A percentile compares a stretch with the other conserved stretches of the same genome.
These are phyloP conservation scores for Russula griseocarnosa DNA, from an alignment of 768 basidiomycete species.

Conservation along the genomic window DNA sequence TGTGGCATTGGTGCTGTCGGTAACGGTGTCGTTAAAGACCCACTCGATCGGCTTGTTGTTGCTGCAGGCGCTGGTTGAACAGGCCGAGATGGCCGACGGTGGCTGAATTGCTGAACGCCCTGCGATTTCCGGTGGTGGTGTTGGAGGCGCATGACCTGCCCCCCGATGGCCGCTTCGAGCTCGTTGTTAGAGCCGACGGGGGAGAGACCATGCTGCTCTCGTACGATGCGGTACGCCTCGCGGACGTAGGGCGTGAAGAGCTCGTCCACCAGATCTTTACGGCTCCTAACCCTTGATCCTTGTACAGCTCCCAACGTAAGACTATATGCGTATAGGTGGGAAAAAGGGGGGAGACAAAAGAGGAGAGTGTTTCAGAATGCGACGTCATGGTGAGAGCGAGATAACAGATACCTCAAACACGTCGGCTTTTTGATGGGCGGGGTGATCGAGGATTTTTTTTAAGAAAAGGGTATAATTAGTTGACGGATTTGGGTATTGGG, in stretches of 20 bases:
- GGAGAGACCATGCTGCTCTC: slow-evolving; percentile 63
- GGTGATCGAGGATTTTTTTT: slow-evolving; percentile 9
- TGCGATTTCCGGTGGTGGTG: slow-evolving; percentile 21
- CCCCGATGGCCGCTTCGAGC: slow-evolving; percentile 30
- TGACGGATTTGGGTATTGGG: slow-evolving; percentile 1
- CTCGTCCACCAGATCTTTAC: slow-evolving; percentile 52
- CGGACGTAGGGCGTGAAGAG: slow-evolving; percentile 62
- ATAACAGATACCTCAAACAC: slow-evolving; percentile 60
- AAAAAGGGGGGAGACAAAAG: neutral
- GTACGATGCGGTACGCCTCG: slow-evolving; percentile 60
- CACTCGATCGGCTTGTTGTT: slow-evolving; percentile 60
- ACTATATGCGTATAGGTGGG: slow-evolving; percentile 38
- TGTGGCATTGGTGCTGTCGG: slow-evolving; percentile 55
- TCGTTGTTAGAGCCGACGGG: slow-evolving; percentile 37
- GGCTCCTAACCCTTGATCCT: slow-evolving; percentile 59
- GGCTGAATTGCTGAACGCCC: slow-evolving; percentile 26
- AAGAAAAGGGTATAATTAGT: neutral
- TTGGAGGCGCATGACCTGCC: slow-evolving; percentile 25
- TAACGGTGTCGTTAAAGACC: slow-evolving; percentile 53
- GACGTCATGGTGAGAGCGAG: neutral
- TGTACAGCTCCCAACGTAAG: slow-evolving; percentile 75
- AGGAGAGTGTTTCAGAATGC: neutral
- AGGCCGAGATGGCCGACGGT: slow-evolving; percentile 65
- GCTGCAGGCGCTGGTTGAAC: slow-evolving; percentile 76
- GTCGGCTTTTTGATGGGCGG: slow-evolving; percentile 49